A percentile compares a stretch with the other conserved stretches of the same genome.
Conservation (phyloP, 495 filamentous ascomycete genomes). For the Niebla homalea region DNA sequence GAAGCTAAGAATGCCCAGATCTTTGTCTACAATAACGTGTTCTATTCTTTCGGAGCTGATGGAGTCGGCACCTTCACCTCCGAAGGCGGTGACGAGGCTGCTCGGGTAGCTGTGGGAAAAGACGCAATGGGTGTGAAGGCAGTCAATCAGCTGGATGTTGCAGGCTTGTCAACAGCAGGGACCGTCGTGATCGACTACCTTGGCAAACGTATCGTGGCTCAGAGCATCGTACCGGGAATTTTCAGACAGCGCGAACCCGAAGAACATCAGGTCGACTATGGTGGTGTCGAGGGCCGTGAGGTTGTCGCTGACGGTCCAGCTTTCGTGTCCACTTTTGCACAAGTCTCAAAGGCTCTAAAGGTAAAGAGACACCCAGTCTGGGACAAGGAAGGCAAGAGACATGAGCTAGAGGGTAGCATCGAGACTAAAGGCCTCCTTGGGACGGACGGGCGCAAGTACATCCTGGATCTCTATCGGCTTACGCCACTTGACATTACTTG, state of each 20-base stretch:
- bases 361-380: constrained; percentile 95
- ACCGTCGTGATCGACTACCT: constrained; percentile 96
- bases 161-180: constrained; percentile 84
- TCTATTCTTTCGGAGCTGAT: constrained; percentile 97
- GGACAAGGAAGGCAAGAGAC: constrained; percentile 87
- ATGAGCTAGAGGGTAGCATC: constrained; percentile 88
- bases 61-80: constrained; percentile 93
- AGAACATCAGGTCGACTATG: constrained; percentile 97
- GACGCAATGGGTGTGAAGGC: constrained; percentile 87
- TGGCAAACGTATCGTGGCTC: constrained; percentile 91
- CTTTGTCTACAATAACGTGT: constrained; percentile 98
- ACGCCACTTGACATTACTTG: constrained; percentile 84
- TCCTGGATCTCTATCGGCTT: constrained; percentile 88
- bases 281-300: constrained; percentile 94
- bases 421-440: constrained; percentile 96
- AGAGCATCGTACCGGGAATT: constrained; percentile 97
- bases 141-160: constrained; percentile 93
- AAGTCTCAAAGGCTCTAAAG: constrained; percentile 71
- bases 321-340: constrained; percentile 75
- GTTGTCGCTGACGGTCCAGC: constrained; percentile 77
- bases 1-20: constrained; percentile 90
- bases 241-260: constrained; percentile 97
- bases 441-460: constrained; percentile 95
- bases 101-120: constrained; percentile 90
- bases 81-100: constrained; percentile 95